Evolutionary conservation across 148 eudicot genomes (phyloP).

Genomic region (Heliosperma pusillum): DNA sequence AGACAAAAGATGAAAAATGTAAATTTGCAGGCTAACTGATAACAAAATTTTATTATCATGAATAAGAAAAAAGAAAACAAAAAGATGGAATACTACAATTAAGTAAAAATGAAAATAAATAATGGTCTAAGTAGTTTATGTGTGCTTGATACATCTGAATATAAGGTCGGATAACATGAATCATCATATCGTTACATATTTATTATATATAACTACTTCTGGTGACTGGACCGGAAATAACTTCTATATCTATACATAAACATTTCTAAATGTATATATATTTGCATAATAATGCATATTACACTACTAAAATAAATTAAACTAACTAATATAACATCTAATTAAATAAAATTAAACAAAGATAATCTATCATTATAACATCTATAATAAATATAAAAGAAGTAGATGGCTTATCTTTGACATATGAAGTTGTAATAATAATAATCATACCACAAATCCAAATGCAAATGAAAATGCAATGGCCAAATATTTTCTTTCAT

Average conservation of each 20-base stretch:
- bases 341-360: conserved; percentile 20
- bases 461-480: neutral
- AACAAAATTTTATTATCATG: conserved; percentile 6
- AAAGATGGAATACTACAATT: too few species aligned
- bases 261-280: conserved; percentile 16
- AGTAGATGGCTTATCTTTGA: too few species aligned
- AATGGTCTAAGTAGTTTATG: conserved; percentile 9
- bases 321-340: conserved; percentile 24
- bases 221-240: too few species aligned
- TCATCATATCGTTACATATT: neutral
- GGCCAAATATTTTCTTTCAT: neutral
- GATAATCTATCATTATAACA: neutral
- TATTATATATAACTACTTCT: too few species aligned
- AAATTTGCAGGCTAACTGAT: conserved; percentile 23
- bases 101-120: neutral
- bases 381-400: too few species aligned
- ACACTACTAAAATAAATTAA: conserved; percentile 6
- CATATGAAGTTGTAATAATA: too few species aligned
- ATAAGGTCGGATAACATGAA: conserved; percentile 8
- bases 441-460: neutral
- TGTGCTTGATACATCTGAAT: conserved; percentile 6
- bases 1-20: conserved; percentile 31
- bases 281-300: conserved; percentile 29
- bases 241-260: conserved; percentile 11
- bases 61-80: neutral